Conservation (phyloP, 495 filamentous ascomycete species). For the Gamarada debralockiae region DNA sequence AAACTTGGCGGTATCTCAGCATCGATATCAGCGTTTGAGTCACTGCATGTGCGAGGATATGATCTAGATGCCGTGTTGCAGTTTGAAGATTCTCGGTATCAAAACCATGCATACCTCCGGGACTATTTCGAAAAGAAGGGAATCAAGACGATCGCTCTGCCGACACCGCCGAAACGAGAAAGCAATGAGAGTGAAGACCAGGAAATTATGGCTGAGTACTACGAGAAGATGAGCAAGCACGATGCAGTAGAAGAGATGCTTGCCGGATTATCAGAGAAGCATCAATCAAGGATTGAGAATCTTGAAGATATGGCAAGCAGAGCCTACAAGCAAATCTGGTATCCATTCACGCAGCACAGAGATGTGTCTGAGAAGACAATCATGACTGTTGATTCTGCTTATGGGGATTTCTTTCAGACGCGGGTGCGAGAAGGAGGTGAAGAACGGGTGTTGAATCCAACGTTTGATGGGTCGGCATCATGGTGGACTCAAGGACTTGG, state of each 20-base stretch:
- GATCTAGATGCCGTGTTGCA: slow-evolving; percentile 63
- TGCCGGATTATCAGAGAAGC: slow-evolving; percentile 35
- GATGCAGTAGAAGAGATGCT: slow-evolving; percentile 38
- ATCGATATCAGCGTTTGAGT: slow-evolving; percentile 73
- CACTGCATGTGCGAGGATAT: slow-evolving; percentile 66
- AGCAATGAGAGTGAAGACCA: slow-evolving; percentile 35
- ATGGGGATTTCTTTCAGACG: slow-evolving; percentile 66
- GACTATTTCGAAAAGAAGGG: slow-evolving; percentile 57
- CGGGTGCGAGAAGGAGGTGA: slow-evolving; percentile 3
- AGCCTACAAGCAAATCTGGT: slow-evolving; percentile 65
- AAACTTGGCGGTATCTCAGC: slow-evolving; percentile 70
- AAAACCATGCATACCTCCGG: slow-evolving; percentile 60
- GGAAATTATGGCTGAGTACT: slow-evolving; percentile 56
- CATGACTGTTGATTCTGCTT: slow-evolving; percentile 68
- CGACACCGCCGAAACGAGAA: slow-evolving; percentile 45
- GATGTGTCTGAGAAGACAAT: slow-evolving; percentile 54
- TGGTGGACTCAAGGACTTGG: slow-evolving; percentile 88
- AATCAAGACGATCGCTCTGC: slow-evolving; percentile 50
- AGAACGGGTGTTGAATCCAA: slow-evolving; percentile 45
- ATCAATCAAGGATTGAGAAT: slow-evolving; percentile 45
- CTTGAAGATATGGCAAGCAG: slow-evolving; percentile 54
- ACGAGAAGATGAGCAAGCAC: slow-evolving; percentile 39
- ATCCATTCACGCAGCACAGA: slow-evolving; percentile 78
- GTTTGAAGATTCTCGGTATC: slow-evolving; percentile 57
- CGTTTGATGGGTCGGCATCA: slow-evolving; percentile 75